These are phyloP conservation scores for Viola odorata DNA, from an alignment of 345 rosid species.

Conservation along the genomic window DNA sequence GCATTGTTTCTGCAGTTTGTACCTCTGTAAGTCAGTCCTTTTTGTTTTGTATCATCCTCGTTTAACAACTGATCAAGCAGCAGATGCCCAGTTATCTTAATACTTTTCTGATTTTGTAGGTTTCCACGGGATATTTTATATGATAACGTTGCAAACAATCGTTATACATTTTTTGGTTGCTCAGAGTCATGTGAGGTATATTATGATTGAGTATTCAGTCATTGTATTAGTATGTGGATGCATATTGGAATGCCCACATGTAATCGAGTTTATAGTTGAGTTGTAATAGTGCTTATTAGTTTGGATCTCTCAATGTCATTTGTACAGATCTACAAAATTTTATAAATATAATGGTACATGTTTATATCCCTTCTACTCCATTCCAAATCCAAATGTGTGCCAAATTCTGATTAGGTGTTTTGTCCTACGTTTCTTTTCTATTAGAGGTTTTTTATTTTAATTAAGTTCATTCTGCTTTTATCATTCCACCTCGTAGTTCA, in stretches of 20 bases:
- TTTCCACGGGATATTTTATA: constrained; percentile 61
- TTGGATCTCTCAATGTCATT: no score
- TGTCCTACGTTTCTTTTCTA: no score
- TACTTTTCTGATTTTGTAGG: constrained; percentile 32
- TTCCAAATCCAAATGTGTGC: no score
- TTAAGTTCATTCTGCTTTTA: no score
- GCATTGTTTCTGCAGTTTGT: constrained; percentile 59
- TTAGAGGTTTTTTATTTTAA: no score
- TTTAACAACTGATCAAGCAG: background rate
- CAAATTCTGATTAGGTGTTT: no score
- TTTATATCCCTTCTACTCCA: no score
- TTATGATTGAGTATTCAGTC: constrained; percentile 13
- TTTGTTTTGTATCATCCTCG: background rate
- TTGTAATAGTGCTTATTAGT: no score
- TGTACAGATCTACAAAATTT: no score
- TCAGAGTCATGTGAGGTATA: constrained; percentile 81
- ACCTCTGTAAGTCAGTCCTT: constrained; percentile 52
- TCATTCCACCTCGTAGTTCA: no score
- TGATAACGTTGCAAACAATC: constrained; percentile 71
- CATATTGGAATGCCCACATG: background rate
- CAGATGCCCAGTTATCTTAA: background rate
- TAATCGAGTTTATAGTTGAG: no score
- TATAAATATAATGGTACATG: no score
- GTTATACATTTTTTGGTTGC: constrained; percentile 67
- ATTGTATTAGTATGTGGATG: background rate